Base-by-base conservation (phyloP, 2,329 filamentous ascomycete species). In the Eutypa lata region DNA sequence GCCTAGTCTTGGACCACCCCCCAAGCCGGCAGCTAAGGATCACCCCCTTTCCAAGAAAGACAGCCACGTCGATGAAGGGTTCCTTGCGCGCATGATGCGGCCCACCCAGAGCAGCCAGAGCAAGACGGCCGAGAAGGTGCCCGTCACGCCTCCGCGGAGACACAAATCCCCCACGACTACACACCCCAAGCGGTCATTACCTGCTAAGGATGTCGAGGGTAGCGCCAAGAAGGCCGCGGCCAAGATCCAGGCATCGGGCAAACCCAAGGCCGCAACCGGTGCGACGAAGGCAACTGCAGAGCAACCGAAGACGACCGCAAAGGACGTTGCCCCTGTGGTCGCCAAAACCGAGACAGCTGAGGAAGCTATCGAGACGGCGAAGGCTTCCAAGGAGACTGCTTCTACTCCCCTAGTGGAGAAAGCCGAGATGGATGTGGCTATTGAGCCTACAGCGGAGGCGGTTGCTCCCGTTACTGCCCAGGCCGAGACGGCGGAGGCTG, bases 1-100 rank as follows among this genome's bases (percentile, higher is more conserved):
- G 43, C 79, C 81, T 3, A 83, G 82, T 60, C 58, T 86, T 18
- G 82, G 82, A 2, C 80, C 76, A 2, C 82, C 83, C 7, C 80
- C 82, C 2, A 86, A 83, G 68, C 84, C 81, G 58, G 66, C 75
- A 10, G 72, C 79, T 54, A 67, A 76, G 68, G 76, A 78, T 43
- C 65, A 76, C 61, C 62, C 79, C 48, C 57, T 76, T 7, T 68
- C 74, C 1, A 79, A 78, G 60, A 75, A 77, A 55, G 74, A 80
- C 24, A 76, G 75, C 46, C 79, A 80, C 18, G 76, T 88, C 1
- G 86, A 90, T 57, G 86, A 89, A 58, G 72, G 83, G 14, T 92
- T 92, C 70, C 73, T 92, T 24, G 88, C 87, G n/a, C 82, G 89
- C 49, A 91, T 92, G 88, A 91, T 87, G 83, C 78, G 88, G 40